Evolutionary conservation across 192 early-diverging fungal genomes (phyloP), one percentile per base, ranked within the genome.

Genomic region (Backusella tuberculispora): DNA sequence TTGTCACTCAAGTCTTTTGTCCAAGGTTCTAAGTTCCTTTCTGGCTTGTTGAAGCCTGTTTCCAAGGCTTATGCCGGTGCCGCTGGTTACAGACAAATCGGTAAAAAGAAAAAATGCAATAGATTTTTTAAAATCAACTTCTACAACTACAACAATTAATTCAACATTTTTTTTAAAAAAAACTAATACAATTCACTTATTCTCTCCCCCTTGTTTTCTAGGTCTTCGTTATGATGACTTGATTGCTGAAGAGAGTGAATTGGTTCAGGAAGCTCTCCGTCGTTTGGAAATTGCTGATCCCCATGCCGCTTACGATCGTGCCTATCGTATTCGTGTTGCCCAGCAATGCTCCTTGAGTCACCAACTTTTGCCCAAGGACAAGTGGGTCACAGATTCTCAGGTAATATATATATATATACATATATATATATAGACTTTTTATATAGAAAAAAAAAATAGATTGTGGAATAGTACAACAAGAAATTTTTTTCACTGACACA

Each of bases 221-320:
- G 97, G 97, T 74, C 85, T 99, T 56, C 87, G 88, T 67, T 94
- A 92, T 77, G 97, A 99, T 87, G 97, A 97, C 83, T 82, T 99
- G 60, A 85, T 97, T 82, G 87, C 85, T 40, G 95, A 96, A 56
- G 95, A 99, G 83, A 93, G 84, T 63, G 86, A 88, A 29, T 84
- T 95, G 60, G 90, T 95, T 48, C 83, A 89, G 74, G 93, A 95
- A 80, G 96, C 97, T 5, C 80, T 97, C 53, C 83, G 88, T 76
- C 92, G 96, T 24, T 86, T 99, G 19, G 82, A 89, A 66, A 87
- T 87, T 26, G 67, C 88, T 13, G 60, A 75, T 29, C 81, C 81
- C 29, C 66, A 56, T 43, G 94, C 92, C 64, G 75, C 78, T 29
- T 86, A 94, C 70, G 89, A 85, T 69, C 92, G 97, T 77, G 80